A percentile compares a stretch with the other conserved stretches of the same genome.
Conservation (phyloP, 371 early-diverging fungal species). For the Encephalitozoon intestinalis region DNA sequence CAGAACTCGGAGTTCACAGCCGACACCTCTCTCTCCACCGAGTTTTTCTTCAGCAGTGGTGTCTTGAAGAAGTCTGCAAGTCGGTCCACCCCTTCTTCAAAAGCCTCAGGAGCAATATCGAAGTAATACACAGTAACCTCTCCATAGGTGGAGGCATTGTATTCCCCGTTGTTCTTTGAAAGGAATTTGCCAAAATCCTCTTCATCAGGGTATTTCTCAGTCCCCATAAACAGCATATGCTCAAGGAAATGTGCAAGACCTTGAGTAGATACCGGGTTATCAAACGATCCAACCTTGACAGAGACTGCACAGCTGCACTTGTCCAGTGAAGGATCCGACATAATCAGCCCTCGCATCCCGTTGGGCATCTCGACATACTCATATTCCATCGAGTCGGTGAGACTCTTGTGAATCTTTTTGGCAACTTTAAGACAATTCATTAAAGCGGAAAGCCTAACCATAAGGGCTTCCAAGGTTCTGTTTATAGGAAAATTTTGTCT, state of each 20-base stretch:
- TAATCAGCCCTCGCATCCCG: slow-evolving; percentile 46
- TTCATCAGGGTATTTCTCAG: slow-evolving; percentile 54
- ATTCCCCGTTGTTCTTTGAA: slow-evolving; percentile 74
- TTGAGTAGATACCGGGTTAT: slow-evolving; percentile 65
- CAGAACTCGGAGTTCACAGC: slow-evolving; percentile 60
- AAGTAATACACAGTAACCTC: slow-evolving; percentile 86
- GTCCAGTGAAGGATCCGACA: slow-evolving; percentile 28
- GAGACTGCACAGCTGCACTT: slow-evolving; percentile 54
- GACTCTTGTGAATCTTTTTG: slow-evolving; percentile 23
- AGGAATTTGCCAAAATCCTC: slow-evolving; percentile 65
- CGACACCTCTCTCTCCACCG: slow-evolving; percentile 53
- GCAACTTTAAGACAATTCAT: not conserved
- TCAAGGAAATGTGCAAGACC: slow-evolving; percentile 96
- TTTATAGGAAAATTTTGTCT: not conserved
- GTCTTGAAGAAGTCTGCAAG: slow-evolving; percentile 57
- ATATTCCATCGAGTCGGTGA: slow-evolving; percentile 47
- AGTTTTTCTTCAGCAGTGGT: slow-evolving; percentile 52
- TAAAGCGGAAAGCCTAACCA: not conserved
- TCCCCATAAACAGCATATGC: slow-evolving; percentile 81
- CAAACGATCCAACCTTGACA: slow-evolving; percentile 75
- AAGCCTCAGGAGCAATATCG: slow-evolving; percentile 70
- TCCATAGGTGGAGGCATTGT: slow-evolving; percentile 82
- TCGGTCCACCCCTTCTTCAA: slow-evolving; percentile 80
- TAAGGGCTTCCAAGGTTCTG: not conserved
- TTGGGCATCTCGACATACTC: slow-evolving; percentile 40